Evolutionary conservation across 2,329 filamentous ascomycete genomes (phyloP).

Genomic region (Fusarium heterosporum): DNA sequence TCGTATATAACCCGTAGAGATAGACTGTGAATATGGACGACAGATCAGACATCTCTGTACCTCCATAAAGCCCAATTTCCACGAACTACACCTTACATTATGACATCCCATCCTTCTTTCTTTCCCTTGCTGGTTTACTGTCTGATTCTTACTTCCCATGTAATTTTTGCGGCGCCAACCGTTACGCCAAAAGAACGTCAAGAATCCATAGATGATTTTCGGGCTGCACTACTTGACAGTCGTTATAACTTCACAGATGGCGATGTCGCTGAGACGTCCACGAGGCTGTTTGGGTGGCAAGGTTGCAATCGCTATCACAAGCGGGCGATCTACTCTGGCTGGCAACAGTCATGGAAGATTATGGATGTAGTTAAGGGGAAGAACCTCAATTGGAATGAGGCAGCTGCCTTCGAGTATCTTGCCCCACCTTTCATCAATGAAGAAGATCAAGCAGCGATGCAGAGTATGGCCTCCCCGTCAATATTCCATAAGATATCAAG

Average conservation of each 20-base stretch:
- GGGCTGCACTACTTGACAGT: not conserved
- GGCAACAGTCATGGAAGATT: not conserved
- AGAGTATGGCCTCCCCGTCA: not conserved
- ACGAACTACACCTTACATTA: no score
- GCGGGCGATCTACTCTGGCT: not conserved
- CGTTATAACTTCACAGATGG: not conserved
- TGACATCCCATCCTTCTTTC: not conserved
- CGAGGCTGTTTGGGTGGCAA: not conserved
- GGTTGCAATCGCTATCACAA: not conserved
- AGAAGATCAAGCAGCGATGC: not conserved
- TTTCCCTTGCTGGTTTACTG: not conserved
- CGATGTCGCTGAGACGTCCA: not conserved
- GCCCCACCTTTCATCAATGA: not conserved
- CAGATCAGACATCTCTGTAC: no score
- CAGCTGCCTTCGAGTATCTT: not conserved
- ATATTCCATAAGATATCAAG: not conserved
- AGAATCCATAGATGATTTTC: not conserved
- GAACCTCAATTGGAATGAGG: not conserved
- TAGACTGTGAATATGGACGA: no score
- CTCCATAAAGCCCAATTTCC: no score
- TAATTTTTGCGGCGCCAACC: not conserved
- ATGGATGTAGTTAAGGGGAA: not conserved
- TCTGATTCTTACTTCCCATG: not conserved
- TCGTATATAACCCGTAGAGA: no score
- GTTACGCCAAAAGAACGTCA: not conserved